Evolutionary conservation across 805 yeast species (phyloP), one percentile per base, ranked within the genome.

Genomic region (Kodamaea fukazawae): DNA sequence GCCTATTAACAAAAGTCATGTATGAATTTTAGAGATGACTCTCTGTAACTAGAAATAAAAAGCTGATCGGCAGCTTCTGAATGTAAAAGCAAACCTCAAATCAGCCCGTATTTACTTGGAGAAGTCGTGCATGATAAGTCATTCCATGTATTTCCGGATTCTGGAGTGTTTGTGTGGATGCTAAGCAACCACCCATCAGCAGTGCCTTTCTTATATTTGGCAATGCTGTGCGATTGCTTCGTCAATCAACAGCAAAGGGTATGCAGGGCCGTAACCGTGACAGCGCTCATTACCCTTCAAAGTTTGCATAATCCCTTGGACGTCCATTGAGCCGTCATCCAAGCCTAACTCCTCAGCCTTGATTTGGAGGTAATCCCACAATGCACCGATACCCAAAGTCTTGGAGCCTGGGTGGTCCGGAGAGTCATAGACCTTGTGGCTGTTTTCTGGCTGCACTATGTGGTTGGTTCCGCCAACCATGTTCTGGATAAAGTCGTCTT

Each of bases 181-280:
- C 23, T 20, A 6, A 5, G 23, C 23, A 5, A 20, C 23, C 5
- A 20, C 23, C n/a, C n/a, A n/a, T n/a, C n/a, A n/a, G n/a, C n/a
- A n/a, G n/a, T n/a, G n/a, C n/a, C n/a, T 20, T 5, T 5, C 23
- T 20, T 8, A 20, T 8, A 31, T 7, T n/a, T 44, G 42, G 14
- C 41, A 41, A 16, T 38, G 33, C 26, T 46, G 42, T n/a, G 41
- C 34, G 33, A 73, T 54, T 9, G 65, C 59, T 31, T 61, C 51
- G 44, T 78, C 71, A 13, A 79, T 71, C 37, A 67, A 27, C 2
- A 52, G 55, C 28, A 77, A 45, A 0, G 77, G 70, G 48, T 80
- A 80, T 1, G 84, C 86, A 6, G 86, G 85, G 0, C 96, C 96
- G 51, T 67, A 73, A 2, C 90, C 93, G 55, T 86, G 91, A 54